Conservation (phyloP, 2,329 filamentous ascomycete species). For the Aspergillus fischeri region DNA sequence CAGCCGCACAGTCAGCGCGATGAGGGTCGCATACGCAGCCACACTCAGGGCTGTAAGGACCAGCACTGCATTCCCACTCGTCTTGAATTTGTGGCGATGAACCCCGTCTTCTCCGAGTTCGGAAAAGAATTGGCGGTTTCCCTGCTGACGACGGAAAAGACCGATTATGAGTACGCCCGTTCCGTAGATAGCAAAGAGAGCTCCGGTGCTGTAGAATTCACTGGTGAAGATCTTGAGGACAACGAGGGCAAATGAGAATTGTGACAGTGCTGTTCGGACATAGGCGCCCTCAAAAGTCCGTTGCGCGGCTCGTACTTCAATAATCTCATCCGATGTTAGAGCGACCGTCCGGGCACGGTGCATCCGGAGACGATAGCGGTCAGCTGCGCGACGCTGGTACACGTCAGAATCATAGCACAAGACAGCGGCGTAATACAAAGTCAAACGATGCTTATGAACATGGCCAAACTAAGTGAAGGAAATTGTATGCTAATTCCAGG, state of each 20-base stretch:
- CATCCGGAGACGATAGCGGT: slow-evolving; percentile 71
- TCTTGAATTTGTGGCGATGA: slow-evolving; percentile 59
- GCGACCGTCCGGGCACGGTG: slow-evolving; percentile 82
- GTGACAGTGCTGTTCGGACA: slow-evolving; percentile 86
- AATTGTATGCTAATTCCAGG: background rate
- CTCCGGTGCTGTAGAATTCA: slow-evolving; percentile 97
- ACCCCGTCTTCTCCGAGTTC: slow-evolving; percentile 55
- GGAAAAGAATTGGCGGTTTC: slow-evolving; percentile 86
- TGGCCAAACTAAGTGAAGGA: background rate
- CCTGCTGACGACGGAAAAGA: slow-evolving; percentile 81
- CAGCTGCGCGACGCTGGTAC: slow-evolving; percentile 60
- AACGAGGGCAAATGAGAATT: slow-evolving; percentile 92
- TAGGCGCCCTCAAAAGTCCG: slow-evolving; percentile 97
- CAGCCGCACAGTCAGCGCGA: slow-evolving; percentile 56
- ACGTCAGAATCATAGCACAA: slow-evolving; percentile 11
- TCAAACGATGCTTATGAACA: background rate
- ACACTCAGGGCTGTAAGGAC: slow-evolving; percentile 60
- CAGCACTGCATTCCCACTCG: slow-evolving; percentile 63
- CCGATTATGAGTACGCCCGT: slow-evolving; percentile 78
- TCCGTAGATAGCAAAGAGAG: slow-evolving; percentile 89
- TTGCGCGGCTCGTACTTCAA: slow-evolving; percentile 91
- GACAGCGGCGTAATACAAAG: background rate
- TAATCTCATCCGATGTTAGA: slow-evolving; percentile 77
- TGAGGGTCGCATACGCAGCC: slow-evolving; percentile 57
- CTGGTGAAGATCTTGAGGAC: slow-evolving; percentile 95